phyloP scores from a whole-genome alignment of 2,329 filamentous ascomycete genomes.

The Talaromyces sp. region DNA sequence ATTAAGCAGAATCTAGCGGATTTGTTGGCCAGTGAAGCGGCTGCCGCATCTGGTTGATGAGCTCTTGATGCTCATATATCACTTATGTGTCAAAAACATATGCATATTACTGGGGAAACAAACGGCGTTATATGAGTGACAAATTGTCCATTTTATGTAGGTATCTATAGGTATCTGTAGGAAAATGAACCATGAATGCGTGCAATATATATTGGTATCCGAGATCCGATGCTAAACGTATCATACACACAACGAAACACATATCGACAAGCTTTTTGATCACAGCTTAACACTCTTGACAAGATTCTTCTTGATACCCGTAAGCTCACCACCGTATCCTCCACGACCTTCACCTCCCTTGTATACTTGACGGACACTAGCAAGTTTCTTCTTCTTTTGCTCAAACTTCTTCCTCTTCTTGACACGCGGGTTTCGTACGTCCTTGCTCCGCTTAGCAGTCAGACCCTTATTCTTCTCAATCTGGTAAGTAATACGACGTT shows the following conservation, averaged over 20 bases:
- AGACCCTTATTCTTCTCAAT: constrained; percentile 98
- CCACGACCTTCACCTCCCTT: constrained; percentile 78
- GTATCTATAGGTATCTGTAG: not conserved
- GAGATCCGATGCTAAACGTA: not conserved
- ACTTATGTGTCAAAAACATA: not conserved
- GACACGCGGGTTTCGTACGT: constrained; percentile 86
- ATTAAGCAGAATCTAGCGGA: constrained; percentile 3
- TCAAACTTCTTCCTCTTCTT: constrained; percentile 98
- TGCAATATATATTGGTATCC: constrained; percentile 6
- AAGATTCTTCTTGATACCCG: constrained; percentile 90
- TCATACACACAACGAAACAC: not conserved
- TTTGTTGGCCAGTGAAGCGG: not conserved
- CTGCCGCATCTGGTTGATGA: not conserved
- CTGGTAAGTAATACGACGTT: constrained; percentile 84
- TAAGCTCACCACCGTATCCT: constrained; percentile 85
- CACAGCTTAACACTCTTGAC: constrained; percentile 92
- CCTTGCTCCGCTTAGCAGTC: constrained; percentile 84
- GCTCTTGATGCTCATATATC: not conserved
- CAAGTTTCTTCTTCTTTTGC: constrained; percentile 95
- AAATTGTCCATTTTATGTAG: not conserved
- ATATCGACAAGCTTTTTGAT: constrained; percentile 9
- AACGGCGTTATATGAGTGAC: not conserved
- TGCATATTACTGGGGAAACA: not conserved
- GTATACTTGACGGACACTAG: constrained; percentile 77
- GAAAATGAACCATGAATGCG: not conserved